Evolutionary conservation across 495 filamentous ascomycete genomes (phyloP).

Genomic region (Penicillium subrubescens): DNA sequence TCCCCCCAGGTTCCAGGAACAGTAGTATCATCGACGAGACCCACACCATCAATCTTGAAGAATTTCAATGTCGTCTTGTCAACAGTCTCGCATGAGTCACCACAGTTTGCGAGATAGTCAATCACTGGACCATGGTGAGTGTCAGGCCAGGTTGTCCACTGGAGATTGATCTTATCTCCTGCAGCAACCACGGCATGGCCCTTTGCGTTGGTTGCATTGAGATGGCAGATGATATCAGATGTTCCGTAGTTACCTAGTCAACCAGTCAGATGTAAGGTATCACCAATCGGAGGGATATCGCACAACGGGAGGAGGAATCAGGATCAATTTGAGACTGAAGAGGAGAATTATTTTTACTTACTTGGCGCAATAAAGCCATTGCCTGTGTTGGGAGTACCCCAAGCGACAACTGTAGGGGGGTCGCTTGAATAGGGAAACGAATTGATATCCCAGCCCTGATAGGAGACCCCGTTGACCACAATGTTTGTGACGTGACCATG

Average conservation of each 20-base stretch:
- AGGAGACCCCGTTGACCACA: conserved; percentile 36
- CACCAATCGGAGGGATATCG: not conserved
- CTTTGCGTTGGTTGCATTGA: conserved; percentile 52
- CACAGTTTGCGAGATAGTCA: conserved; percentile 71
- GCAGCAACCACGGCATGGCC: conserved; percentile 55
- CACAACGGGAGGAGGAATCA: too few relatives aligned
- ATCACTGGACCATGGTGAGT: conserved; percentile 71
- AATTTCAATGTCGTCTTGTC: conserved; percentile 64
- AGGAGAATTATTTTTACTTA: conserved; percentile 3
- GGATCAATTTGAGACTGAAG: not conserved
- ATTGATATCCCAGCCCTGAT: conserved; percentile 47
- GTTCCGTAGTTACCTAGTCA: conserved; percentile 29
- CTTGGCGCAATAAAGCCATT: conserved; percentile 58
- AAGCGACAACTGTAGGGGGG: conserved; percentile 55
- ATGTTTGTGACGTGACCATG: conserved; percentile 36
- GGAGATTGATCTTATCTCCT: conserved; percentile 56
- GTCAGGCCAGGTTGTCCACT: conserved; percentile 68
- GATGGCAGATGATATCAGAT: conserved; percentile 70
- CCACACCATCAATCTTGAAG: conserved; percentile 73
- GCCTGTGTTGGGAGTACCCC: conserved; percentile 56
- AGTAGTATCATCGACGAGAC: conserved; percentile 52
- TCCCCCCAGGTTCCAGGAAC: conserved; percentile 63
- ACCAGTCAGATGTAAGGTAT: conserved; percentile 24
- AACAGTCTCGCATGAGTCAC: conserved; percentile 59
- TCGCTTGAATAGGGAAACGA: conserved; percentile 34